Evolutionary conservation across 176 grass and related monocot species (phyloP), one percentile per base, ranked within the genome.

Genomic region (Hordeum marinum): DNA sequence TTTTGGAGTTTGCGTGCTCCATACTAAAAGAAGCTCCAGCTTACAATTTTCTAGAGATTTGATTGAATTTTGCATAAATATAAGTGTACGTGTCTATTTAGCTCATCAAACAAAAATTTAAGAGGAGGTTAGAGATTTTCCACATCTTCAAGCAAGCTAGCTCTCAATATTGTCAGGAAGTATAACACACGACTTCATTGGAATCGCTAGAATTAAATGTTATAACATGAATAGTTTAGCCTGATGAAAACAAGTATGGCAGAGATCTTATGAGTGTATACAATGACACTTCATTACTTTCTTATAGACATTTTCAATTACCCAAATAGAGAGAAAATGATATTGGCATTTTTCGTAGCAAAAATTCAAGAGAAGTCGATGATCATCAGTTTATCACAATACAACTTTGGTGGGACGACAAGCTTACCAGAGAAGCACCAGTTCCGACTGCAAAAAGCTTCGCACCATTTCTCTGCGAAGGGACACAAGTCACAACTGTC

Each of bases 371-470:
- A 31, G 9, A 45, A 2, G 67, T 31, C 70, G 6, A 63, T 78
- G 43, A 35, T 84, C 21, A 43, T 43, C 58, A 50, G 4, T 52
- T 34, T 42, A 36, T 68, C 79, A 68, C 20, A 34, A 32, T 15
- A 86, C 24, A 71, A 2, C 8, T 68, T 42, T 73, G 24, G 27
- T 57, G 25, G 4, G 26, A 32, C 39, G 25, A 21, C 9, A 63
- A 13, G 18, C 78, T 68, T 92, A 98, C 93, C 87, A 98, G 58
- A 83, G 96, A 98, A 80, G 96, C 91, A 83, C 85, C 80, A 50
- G 91, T 92, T 61, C 96, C 96, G 1, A 98, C 96, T 45, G 55
- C 83, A 11, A 95, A 95, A 52, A 95, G 93, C 68, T 95, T 98
- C 9, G 81, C 72, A 36, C 83, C 96, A 89, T 98, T 98, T 83